Conservation (phyloP, 2,329 filamentous ascomycete species). For the Didymella segeticola region DNA sequence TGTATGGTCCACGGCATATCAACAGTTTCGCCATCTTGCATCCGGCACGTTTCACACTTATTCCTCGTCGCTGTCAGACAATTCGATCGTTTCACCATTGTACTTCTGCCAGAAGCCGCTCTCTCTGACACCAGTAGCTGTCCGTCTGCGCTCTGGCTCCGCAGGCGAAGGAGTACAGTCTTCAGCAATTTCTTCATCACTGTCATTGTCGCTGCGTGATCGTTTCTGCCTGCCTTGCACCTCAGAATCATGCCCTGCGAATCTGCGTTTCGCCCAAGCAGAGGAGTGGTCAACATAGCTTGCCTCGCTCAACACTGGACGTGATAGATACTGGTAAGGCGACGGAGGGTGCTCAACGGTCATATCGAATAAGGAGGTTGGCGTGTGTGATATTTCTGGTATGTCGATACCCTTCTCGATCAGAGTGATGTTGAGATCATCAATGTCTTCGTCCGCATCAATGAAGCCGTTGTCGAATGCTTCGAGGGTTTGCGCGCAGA, state of each 20-base stretch:
- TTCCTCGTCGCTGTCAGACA: neutral
- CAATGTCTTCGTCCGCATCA: constrained; percentile 29
- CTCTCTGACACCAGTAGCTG: neutral
- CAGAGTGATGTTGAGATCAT: constrained; percentile 23
- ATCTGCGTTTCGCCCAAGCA: too few species aligned
- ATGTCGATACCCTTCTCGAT: constrained; percentile 13
- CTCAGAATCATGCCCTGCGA: too few species aligned
- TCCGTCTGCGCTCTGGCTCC: neutral
- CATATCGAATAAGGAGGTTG: neutral
- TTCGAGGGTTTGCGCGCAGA: constrained; percentile 20
- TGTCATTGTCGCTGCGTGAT: neutral
- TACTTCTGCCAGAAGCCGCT: neutral
- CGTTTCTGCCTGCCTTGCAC: neutral
- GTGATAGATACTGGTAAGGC: neutral
- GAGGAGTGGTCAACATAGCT: neutral
- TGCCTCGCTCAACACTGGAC: neutral
- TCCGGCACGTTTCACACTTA: too few species aligned
- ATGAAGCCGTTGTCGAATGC: constrained; percentile 38
- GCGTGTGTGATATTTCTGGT: neutral
- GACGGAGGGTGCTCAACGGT: neutral
- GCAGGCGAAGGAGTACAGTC: neutral
- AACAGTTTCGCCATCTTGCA: too few species aligned
- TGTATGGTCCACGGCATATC: neutral
- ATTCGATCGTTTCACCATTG: neutral
- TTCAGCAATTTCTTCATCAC: neutral